Evolutionary conservation across 495 filamentous ascomycete species (phyloP), one percentile per base, ranked within the genome.

Genomic region (Penicillium desertorum): DNA sequence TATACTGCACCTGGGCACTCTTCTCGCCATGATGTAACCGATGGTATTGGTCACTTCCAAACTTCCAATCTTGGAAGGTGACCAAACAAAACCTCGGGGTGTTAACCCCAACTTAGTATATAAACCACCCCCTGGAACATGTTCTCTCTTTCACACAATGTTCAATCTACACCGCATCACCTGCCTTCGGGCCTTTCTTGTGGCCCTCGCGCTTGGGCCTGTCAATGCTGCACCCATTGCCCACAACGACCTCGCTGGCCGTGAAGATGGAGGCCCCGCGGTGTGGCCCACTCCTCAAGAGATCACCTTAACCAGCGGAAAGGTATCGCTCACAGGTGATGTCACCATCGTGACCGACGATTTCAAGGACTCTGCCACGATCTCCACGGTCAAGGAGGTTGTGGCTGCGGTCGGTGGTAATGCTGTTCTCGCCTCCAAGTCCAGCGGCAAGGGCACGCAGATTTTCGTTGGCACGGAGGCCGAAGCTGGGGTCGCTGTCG

Each of bases 341-440:
- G 60, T 62, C 4, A 62, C 49, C 14, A 54, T 62, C 23, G 56
- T 62, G 11, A 55, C 56, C 1, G 60, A 56, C n/a, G 36, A 59
- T 41, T 51, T 22, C 20, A 59, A 50, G 23, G 60, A 62, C 20
- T n/a, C 36, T 6, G 56, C 56, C n/a, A 62, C 56, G 16, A 54
- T 62, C 50, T 39, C 58, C 10, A 19, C 41, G 23, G 36, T 62
- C 27, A 62, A 62, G 23, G 19, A 25, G 22, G 30, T 57, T 6
- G 39, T 62, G 9, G 44, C 29, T 23, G 43, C 56, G 20, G 60
- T 56, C 19, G 60, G 60, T 5, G 60, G 55, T 5, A 49, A 54
- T 11, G 45, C 32, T 1, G 25, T 36, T 17, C 27, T 59, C 19
- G 58, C 60, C 14, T 32, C 55, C 4, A 12, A 58, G 4, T 16